Evolutionary conservation across 1,284 basidiomycete species (phyloP), one percentile per base, ranked within the genome.

Genomic region (Porodaedalea pini): DNA sequence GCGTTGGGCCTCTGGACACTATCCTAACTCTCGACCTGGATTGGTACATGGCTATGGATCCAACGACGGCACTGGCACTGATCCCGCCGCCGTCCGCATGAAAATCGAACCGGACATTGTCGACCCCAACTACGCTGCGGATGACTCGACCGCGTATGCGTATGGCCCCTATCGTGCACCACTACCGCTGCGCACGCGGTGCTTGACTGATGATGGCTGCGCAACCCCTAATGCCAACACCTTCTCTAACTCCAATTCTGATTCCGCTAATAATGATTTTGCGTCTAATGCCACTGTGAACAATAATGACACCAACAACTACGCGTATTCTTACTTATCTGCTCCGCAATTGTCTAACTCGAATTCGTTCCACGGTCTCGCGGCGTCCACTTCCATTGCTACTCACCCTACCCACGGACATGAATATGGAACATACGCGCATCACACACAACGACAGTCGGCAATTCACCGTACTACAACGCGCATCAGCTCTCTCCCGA

Each of bases 401-500:
- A n/a, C n/a, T n/a, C n/a, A n/a, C n/a, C n/a, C n/a, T n/a, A n/a
- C n/a, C n/a, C n/a, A 23, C 41, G 25, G 4, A 15, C 15, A 25
- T 29, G 45, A 11, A 8, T 17, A 47, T n/a, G 25, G 21, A 31
- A 47, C 17, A 11, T 29, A 47, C n/a, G 25, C 45, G 4, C 19
- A 15, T 29, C n/a, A n/a, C 7, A 21, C 27, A 21, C 13, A 5
- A n/a, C 11, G 10, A 31, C 45, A 47, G 45, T 31, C 32, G 32
- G 6, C 45, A 31, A 47, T 17, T 31, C 45, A 8, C 29, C 45
- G 25, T 31, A 52, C 40, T 4, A 25, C 15, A 2, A n/a, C 13
- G 37, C 23, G 8, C 54, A 44, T n/a, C 36, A 54, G 39, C 51
- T 59, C 19, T 59, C 57, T 4, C 57, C 57, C 0, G 51, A 59